Conservation (phyloP, 495 filamentous ascomycete genomes). For the Tuber calosporum region DNA sequence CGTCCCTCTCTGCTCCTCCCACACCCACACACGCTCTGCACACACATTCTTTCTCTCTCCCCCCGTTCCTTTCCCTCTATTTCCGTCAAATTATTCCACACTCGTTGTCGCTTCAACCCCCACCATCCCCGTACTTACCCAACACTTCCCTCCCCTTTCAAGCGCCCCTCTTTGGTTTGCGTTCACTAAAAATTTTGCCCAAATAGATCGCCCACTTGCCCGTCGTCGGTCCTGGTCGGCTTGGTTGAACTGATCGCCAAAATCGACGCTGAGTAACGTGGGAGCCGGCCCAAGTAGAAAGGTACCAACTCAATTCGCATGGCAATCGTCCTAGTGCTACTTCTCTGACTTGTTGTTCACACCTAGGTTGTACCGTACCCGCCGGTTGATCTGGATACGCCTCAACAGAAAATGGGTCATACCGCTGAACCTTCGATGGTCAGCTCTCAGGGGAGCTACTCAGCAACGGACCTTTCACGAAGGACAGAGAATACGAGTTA, state of each 20-base stretch:
- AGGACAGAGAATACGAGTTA: constrained; percentile 75
- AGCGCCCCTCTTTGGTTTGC: constrained; percentile 14
- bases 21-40: constrained; percentile 20
- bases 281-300: constrained; percentile 29
- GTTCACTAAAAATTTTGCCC: constrained; percentile 32
- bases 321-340: constrained; percentile 19
- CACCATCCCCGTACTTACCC: not conserved
- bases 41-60: constrained; percentile 17
- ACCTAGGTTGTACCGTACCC: constrained; percentile 24
- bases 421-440: constrained; percentile 31
- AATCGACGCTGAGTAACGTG: constrained; percentile 29
- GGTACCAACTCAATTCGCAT: constrained; percentile 34
- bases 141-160: constrained; percentile 9
- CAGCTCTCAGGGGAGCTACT: constrained; percentile 39
- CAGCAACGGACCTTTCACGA: constrained; percentile 40
- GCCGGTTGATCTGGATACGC: constrained; percentile 13
- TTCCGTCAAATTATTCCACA: constrained; percentile 10
- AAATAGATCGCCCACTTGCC: constrained; percentile 23
- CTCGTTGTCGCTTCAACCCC: constrained; percentile 13
- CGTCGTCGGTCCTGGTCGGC: constrained; percentile 2
- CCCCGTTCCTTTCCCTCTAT: constrained; percentile 21
- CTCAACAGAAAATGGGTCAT: constrained; percentile 32
- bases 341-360: constrained; percentile 29
- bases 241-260: not conserved
- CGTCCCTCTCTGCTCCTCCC: constrained; percentile 24